Evolutionary conservation across 495 filamentous ascomycete species (phyloP), one percentile per base, ranked within the genome.

Genomic region (Xylaria intraflava): DNA sequence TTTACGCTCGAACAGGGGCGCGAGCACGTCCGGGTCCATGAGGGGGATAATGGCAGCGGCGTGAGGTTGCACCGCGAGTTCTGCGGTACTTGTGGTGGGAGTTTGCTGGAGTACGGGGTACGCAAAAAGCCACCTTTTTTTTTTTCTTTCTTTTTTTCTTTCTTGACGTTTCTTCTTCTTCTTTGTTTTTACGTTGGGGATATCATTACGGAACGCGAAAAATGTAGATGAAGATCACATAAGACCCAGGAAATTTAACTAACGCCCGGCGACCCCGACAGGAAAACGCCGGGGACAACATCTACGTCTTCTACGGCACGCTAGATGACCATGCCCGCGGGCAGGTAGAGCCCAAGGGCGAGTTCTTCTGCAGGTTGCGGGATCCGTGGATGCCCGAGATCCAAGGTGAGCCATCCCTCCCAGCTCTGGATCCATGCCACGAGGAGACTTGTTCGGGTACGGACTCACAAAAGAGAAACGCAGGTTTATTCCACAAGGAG

Each of bases 371-470:
- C 62, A 78, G 70, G 50, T 49, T 68, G 19, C 60, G 82, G 44
- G 72, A 74, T 26, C 71, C 65, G 10, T 86, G 84, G 84, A 83
- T 86, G 81, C 83, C 81, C 0, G 78, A 82, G 61, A 66, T 85
- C 20, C 71, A 72, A 14, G 70, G 80, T 82, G 57, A 64, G 77
- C n/a, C n/a, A n/a, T n/a, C n/a, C n/a, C n/a, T n/a, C n/a, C n/a
- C n/a, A n/a, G n/a, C n/a, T n/a, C n/a, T n/a, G n/a, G n/a, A n/a
- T n/a, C n/a, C n/a, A n/a, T n/a, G n/a, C n/a, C n/a, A n/a, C n/a
- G n/a, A n/a, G n/a, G n/a, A n/a, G n/a, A n/a, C n/a, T n/a, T n/a
- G n/a, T n/a, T 17, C 20, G 5, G 6, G 5, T 12, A 5, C 19
- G 19, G 53, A 11, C 56, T 56, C 8, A 45, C 46, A 12, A 35